phyloP scores from a whole-genome alignment of 768 basidiomycete genomes.

The Pluteus cervinus region DNA sequence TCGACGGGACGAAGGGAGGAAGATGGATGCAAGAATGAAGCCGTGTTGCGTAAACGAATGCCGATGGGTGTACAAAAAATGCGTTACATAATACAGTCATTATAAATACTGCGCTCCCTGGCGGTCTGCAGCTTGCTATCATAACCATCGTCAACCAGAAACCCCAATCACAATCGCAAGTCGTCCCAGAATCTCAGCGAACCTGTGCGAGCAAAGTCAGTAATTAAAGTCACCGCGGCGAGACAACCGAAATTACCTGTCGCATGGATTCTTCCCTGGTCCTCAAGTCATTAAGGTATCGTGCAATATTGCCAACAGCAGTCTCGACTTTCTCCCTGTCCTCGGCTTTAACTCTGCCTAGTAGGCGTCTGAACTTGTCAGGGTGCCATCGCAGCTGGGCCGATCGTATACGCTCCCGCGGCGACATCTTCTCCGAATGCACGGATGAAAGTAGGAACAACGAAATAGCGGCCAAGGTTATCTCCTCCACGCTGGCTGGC shows the following conservation, averaged over 20 bases:
- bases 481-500: slow-evolving; percentile 39
- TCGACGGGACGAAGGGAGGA: slow-evolving; percentile 4
- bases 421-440: slow-evolving; percentile 53
- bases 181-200: background rate
- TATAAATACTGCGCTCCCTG: no score
- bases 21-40: background rate
- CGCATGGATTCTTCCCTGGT: slow-evolving; percentile 31
- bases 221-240: no score
- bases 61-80: no score
- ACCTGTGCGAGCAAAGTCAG: no score
- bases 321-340: slow-evolving; percentile 53
- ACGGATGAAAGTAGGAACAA: slow-evolving; percentile 58
- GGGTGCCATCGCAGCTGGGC: slow-evolving; percentile 80
- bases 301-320: slow-evolving; percentile 58
- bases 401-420: slow-evolving; percentile 59
- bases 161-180: no score
- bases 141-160: no score
- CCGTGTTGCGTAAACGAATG: no score
- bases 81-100: no score
- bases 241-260: no score
- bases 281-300: slow-evolving; percentile 64
- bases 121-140: no score
- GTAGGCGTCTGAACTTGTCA: slow-evolving; percentile 60
- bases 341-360: slow-evolving; percentile 42
- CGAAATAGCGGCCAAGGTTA: slow-evolving; percentile 48